These are phyloP conservation scores for Metschnikowia reukaufii DNA, from an alignment of 805 yeast genomes.

Conservation along the genomic window DNA sequence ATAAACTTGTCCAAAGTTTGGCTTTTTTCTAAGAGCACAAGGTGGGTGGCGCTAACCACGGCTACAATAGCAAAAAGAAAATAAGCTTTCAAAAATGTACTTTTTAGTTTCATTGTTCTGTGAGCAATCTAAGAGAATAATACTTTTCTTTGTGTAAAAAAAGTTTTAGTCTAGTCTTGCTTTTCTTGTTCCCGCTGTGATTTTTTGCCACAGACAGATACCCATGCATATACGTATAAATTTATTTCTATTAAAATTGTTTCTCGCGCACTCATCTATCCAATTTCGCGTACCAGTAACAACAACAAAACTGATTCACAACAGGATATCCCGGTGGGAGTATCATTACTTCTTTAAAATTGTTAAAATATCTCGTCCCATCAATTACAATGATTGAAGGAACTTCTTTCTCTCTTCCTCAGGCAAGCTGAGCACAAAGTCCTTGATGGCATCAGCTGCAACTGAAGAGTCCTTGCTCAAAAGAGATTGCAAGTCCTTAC, in stretches of 20 bases:
- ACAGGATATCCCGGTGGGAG: background rate
- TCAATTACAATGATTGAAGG: conserved; percentile 20
- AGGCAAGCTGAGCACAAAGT: conserved; percentile 33
- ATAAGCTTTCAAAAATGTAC: conserved; percentile 1
- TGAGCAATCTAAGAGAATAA: background rate
- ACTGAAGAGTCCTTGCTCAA: conserved; percentile 33
- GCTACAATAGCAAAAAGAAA: conserved; percentile 3
- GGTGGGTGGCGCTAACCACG: conserved; percentile 27
- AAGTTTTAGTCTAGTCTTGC: background rate
- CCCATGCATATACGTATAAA: conserved; percentile 6
- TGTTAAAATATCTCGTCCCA: background rate
- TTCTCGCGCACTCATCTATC: conserved; percentile 2
- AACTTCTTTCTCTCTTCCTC: conserved; percentile 35
- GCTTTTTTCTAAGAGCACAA: conserved; percentile 53
- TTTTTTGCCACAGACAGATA: conserved; percentile 4
- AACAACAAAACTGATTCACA: conserved; percentile 11
- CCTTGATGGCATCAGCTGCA: conserved; percentile 36
- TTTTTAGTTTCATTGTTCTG: conserved; percentile 8
- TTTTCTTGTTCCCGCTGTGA: conserved; percentile 1
- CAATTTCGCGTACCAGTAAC: conserved; percentile 2
- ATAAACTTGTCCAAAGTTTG: conserved; percentile 50
- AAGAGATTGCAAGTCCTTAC: conserved; percentile 60
- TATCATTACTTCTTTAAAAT: background rate
- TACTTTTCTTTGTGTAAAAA: background rate
- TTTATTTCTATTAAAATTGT: conserved; percentile 6